Conservation (phyloP, 805 yeast species). For the Myxozyma melibiosi region DNA sequence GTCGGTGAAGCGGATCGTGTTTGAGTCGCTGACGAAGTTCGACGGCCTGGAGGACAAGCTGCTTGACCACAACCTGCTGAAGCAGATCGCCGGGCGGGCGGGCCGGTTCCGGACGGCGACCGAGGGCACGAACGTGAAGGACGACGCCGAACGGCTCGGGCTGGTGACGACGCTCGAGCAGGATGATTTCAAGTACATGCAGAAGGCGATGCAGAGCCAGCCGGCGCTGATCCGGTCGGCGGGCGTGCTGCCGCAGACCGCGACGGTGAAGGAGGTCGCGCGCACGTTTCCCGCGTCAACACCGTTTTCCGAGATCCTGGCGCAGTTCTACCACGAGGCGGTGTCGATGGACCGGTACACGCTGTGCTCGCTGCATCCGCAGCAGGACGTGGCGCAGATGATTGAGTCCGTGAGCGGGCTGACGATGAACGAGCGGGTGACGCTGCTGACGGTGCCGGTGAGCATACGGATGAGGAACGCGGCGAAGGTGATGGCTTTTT, state of each 20-base stretch:
- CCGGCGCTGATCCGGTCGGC: constrained; percentile 61
- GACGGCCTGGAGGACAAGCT: constrained; percentile 58
- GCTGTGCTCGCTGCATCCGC: constrained; percentile 46
- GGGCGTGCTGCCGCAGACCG: constrained; percentile 76
- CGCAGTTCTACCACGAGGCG: constrained; percentile 51
- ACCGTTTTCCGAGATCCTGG: constrained; percentile 51
- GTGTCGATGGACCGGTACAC: constrained; percentile 41
- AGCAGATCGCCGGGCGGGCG: constrained; percentile 96
- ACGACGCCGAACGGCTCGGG: constrained; percentile 26
- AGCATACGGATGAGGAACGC: constrained; percentile 42
- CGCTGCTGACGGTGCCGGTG: constrained; percentile 66
- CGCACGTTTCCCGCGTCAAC: constrained; percentile 59
- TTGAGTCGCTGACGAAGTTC: constrained; percentile 67
- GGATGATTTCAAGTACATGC: constrained; percentile 43
- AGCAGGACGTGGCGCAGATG: constrained; percentile 48
- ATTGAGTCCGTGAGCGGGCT: constrained; percentile 50
- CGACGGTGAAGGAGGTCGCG: constrained; percentile 66
- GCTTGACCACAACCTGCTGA: constrained; percentile 66
- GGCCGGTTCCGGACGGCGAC: constrained; percentile 59
- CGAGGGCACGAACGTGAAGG: not conserved
- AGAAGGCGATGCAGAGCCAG: constrained; percentile 53
- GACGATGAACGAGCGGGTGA: constrained; percentile 59
- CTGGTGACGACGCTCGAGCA: constrained; percentile 37
- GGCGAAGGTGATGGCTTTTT: constrained; percentile 49
- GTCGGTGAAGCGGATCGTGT: constrained; percentile 74